These are phyloP conservation scores for Rhodotorula diobovata DNA, from an alignment of 768 basidiomycete species.

Conservation along the genomic window DNA sequence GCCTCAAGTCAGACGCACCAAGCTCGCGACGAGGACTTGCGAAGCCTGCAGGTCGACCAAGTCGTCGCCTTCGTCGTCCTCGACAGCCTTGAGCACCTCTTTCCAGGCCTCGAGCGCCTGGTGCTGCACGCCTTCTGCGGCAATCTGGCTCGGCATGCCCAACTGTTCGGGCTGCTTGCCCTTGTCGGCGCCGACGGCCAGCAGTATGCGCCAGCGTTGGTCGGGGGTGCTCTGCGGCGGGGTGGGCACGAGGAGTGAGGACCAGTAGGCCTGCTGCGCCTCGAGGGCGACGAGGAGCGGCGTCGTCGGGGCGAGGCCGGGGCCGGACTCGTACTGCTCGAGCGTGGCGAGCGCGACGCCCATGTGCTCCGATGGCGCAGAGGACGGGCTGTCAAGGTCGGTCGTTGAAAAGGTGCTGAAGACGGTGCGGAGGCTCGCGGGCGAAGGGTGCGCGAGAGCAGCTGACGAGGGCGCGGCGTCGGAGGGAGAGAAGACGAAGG, in stretches of 20 bases:
- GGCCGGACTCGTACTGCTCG: conserved; percentile 67
- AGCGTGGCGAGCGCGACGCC: conserved; percentile 44
- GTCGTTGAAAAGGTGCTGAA: conserved; percentile 48
- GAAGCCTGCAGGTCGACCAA: conserved; percentile 7
- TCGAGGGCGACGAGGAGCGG: conserved; percentile 44
- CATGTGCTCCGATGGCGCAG: neutral
- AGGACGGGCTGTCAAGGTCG: conserved; percentile 56
- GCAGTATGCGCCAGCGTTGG: conserved; percentile 2
- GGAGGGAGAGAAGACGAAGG: neutral
- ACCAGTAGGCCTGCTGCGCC: neutral
- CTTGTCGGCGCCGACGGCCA: neutral
- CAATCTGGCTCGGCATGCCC: neutral
- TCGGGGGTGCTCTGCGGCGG: neutral
- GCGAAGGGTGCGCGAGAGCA: neutral
- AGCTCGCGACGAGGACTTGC: neutral
- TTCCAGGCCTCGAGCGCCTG: conserved; percentile 9
- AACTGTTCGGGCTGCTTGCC: neutral
- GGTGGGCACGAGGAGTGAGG: neutral
- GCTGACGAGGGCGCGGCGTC: neutral
- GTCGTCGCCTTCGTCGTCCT: conserved; percentile 1
- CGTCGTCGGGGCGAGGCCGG: conserved; percentile 77
- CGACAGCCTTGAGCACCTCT: conserved; percentile 2
- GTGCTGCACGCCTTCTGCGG: neutral
- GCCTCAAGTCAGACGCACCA: conserved; percentile 6
- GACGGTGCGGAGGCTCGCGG: neutral